Evolutionary conservation across 2,329 filamentous ascomycete species (phyloP).

Genomic region (Delphinella strobiligena): DNA sequence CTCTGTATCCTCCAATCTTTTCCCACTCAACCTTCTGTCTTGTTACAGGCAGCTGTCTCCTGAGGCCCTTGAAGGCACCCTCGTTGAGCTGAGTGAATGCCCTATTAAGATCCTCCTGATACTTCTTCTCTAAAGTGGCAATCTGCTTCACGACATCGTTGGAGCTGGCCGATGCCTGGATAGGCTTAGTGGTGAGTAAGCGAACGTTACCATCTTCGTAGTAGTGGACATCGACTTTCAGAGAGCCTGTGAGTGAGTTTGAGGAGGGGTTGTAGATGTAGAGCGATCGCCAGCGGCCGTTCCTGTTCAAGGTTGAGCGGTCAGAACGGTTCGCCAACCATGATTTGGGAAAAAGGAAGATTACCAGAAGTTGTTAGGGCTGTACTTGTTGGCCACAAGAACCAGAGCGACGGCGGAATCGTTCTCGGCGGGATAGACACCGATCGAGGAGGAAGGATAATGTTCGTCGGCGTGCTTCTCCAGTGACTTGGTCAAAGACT

Average conservation of each 20-base stretch:
- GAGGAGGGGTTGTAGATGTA: conserved; percentile 69
- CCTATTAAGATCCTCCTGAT: conserved; percentile 90
- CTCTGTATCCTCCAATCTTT: conserved; percentile 84
- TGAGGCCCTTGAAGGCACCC: conserved; percentile 85
- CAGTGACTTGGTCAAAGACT: conserved; percentile 71
- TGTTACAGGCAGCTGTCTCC: conserved; percentile 88
- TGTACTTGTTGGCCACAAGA: conserved; percentile 93
- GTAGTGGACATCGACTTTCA: conserved; percentile 96
- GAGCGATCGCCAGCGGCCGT: conserved; percentile 86
- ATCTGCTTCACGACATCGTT: conserved; percentile 67
- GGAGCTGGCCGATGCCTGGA: conserved; percentile 49
- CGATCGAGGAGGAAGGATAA: conserved; percentile 69
- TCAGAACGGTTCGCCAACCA: conserved; percentile 2
- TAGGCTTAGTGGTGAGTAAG: conserved; percentile 72
- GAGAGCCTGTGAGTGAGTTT: conserved; percentile 57
- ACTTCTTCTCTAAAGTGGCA: conserved; percentile 70
- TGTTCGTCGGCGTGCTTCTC: conserved; percentile 72
- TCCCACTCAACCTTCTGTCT: conserved; percentile 99
- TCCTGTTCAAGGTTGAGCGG: conserved; percentile 50
- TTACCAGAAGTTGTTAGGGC: conserved; percentile 93
- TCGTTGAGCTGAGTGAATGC: conserved; percentile 83
- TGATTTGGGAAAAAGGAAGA: not conserved
- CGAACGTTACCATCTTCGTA: conserved; percentile 98
- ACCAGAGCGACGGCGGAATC: conserved; percentile 68
- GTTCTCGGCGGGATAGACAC: conserved; percentile 68